Percentiles rank a stretch among this genome's conserved stretches.
Conservation (phyloP, 164 flowering plant species). For the Magnolia changhungtana region DNA sequence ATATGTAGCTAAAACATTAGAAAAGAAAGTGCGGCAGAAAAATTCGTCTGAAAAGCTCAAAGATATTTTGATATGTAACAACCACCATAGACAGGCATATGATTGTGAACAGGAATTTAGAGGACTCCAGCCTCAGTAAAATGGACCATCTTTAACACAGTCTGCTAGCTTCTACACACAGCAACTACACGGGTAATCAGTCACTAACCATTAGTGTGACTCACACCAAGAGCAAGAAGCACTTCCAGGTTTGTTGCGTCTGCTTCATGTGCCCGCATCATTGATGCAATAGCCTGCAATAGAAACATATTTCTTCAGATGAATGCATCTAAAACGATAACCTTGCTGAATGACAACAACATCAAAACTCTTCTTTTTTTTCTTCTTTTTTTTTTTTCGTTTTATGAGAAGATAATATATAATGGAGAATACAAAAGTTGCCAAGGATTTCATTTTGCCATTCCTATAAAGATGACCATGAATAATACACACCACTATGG, state of each 20-base stretch:
- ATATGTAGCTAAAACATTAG: background rate
- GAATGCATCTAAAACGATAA: background rate
- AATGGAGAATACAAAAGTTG: too few relatives aligned
- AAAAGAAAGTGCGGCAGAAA: background rate
- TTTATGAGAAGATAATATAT: too few relatives aligned
- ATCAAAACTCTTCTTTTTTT: background rate
- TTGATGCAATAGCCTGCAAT: slow-evolving; percentile 94
- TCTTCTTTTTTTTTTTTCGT: too few relatives aligned
- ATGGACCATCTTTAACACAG: background rate
- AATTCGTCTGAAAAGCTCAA: background rate
- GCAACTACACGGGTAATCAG: slow-evolving; percentile 4
- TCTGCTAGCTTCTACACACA: background rate
- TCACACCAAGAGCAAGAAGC: slow-evolving; percentile 98
- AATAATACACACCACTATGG: too few relatives aligned
- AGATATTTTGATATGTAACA: background rate
- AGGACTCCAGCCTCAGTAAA: background rate
- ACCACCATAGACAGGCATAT: background rate
- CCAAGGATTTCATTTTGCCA: too few relatives aligned
- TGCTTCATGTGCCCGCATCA: slow-evolving; percentile 94
- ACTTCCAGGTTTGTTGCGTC: slow-evolving; percentile 94
- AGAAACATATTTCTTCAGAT: slow-evolving; percentile 5
- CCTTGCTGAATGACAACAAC: background rate
- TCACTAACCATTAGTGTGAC: slow-evolving; percentile 93
- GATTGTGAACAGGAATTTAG: background rate
- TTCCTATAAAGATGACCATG: too few relatives aligned